Evolutionary conservation across 75 land plant species (phyloP).

Genomic region (Picea sitchensis): DNA sequence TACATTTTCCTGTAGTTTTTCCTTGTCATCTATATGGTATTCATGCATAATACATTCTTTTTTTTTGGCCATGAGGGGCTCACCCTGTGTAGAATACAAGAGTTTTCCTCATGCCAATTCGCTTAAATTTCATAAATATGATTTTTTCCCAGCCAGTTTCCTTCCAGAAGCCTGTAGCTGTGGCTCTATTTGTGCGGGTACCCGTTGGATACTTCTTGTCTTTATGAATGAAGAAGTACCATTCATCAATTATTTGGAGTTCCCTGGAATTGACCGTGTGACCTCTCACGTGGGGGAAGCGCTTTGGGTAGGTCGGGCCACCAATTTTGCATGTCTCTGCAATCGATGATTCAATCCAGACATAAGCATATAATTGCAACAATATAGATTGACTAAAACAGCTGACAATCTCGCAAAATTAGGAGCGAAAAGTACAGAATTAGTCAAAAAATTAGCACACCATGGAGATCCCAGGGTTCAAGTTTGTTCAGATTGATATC

Average conservation of each 20-base stretch:
- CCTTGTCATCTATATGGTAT: conserved; percentile 36
- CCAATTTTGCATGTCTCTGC: conserved; percentile 55
- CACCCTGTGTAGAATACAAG: conserved; percentile 54
- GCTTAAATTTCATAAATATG: conserved; percentile 29
- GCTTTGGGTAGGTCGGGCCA: too few relatives aligned
- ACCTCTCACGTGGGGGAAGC: too few relatives aligned
- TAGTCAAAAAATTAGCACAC: conserved; percentile 6
- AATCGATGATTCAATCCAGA: background rate
- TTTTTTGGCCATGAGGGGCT: conserved; percentile 54
- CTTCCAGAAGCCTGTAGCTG: conserved; percentile 54
- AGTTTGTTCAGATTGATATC: conserved; percentile 72
- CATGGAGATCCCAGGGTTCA: conserved; percentile 78
- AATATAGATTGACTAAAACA: too few relatives aligned
- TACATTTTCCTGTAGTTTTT: background rate
- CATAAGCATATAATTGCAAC: too few relatives aligned
- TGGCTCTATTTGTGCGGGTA: conserved; percentile 47
- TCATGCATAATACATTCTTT: conserved; percentile 62
- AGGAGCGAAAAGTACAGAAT: too few relatives aligned
- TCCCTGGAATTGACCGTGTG: too few relatives aligned
- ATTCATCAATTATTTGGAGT: conserved; percentile 17
- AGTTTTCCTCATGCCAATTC: conserved; percentile 17
- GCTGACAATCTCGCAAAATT: too few relatives aligned
- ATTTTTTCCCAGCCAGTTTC: conserved; percentile 54
- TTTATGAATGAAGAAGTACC: conserved; percentile 63
- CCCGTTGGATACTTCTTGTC: conserved; percentile 65